These are phyloP conservation scores for Naganishia vishniacii DNA, from an alignment of 768 basidiomycete species.

Conservation along the genomic window DNA sequence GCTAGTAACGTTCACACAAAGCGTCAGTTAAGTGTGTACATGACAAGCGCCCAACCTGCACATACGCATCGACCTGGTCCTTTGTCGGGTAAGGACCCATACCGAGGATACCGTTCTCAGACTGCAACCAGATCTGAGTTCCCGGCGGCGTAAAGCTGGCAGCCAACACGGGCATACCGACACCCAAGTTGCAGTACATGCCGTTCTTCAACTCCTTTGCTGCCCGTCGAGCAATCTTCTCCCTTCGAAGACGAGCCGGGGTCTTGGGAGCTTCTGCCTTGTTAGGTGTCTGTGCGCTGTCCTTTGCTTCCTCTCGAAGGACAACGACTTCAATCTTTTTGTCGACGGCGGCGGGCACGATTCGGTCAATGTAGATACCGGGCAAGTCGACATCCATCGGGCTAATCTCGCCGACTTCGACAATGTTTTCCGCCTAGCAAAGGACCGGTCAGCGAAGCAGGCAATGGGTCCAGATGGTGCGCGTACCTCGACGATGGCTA, in stretches of 20 bases:
- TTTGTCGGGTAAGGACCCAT: slow-evolving; percentile 51
- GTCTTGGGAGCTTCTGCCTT: slow-evolving; percentile 24
- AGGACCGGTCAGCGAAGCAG: background rate
- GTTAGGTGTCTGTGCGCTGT: slow-evolving; percentile 18
- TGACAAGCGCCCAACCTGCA: background rate
- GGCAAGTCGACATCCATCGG: slow-evolving; percentile 45
- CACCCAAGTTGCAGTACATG: slow-evolving; percentile 49
- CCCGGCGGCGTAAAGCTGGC: slow-evolving; percentile 48
- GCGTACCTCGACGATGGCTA: slow-evolving; percentile 43
- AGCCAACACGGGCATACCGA: slow-evolving; percentile 51
- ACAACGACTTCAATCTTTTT: slow-evolving; percentile 45
- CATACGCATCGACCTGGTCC: slow-evolving; percentile 49
- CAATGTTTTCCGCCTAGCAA: slow-evolving; percentile 42
- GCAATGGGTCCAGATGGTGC: background rate
- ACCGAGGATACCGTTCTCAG: slow-evolving; percentile 51
- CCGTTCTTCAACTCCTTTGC: slow-evolving; percentile 46
- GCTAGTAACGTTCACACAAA: slow-evolving; percentile 17
- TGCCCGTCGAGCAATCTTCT: slow-evolving; percentile 42
- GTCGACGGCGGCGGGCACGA: slow-evolving; percentile 41
- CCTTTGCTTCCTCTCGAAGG: slow-evolving; percentile 31
- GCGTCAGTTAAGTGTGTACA: background rate
- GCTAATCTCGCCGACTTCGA: slow-evolving; percentile 43
- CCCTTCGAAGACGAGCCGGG: slow-evolving; percentile 31
- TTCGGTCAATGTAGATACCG: slow-evolving; percentile 45
- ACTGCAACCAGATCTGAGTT: slow-evolving; percentile 50